A percentile compares a stretch with the other conserved stretches of the same genome.
phyloP scores from a whole-genome alignment of 2,329 filamentous ascomycete genomes.

The Herpotrichia juniperi region DNA sequence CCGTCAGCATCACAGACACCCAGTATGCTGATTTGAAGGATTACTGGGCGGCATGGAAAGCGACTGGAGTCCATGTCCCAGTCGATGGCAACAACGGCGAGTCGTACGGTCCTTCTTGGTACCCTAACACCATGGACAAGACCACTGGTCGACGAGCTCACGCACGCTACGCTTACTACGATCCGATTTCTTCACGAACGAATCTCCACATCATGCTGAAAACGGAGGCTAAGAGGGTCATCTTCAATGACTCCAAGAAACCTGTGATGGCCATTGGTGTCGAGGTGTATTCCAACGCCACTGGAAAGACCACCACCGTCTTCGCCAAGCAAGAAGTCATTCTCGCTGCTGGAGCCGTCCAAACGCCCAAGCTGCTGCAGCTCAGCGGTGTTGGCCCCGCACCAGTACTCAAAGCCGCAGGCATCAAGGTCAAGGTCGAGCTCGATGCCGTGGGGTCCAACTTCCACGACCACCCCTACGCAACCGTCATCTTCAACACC shows the following conservation, averaged over 20 bases:
- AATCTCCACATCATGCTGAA: constrained; percentile 24
- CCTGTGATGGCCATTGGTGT: constrained; percentile 19
- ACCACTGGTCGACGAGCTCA: constrained; percentile 18
- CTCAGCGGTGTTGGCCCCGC: constrained; percentile 23
- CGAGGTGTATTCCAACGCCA: constrained; percentile 19
- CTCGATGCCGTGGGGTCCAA: constrained; percentile 33
- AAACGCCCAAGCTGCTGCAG: constrained; percentile 24
- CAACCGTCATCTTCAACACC: constrained; percentile 17
- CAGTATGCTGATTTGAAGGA: constrained; percentile 35
- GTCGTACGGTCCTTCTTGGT: constrained; percentile 29
- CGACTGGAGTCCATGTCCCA: constrained; percentile 20
- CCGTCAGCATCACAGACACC: constrained; percentile 29
- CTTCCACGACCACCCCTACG: constrained; percentile 32
- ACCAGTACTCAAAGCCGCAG: constrained; percentile 23
- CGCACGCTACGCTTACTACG: constrained; percentile 37
- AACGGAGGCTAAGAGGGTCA: constrained; percentile 26
- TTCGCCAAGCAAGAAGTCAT: constrained; percentile 16
- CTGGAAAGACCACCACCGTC: constrained; percentile 13
- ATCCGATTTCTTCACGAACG: constrained; percentile 26
- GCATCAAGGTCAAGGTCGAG: constrained; percentile 25
- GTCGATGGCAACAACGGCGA: constrained; percentile 31
- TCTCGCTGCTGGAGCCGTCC: constrained; percentile 22
- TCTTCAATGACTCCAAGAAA: constrained; percentile 23
- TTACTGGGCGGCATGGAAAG: constrained; percentile 32
- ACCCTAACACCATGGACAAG: not conserved